Evolutionary conservation across 768 basidiomycete species (phyloP).

Genomic region (Rhodotorula toruloides): DNA sequence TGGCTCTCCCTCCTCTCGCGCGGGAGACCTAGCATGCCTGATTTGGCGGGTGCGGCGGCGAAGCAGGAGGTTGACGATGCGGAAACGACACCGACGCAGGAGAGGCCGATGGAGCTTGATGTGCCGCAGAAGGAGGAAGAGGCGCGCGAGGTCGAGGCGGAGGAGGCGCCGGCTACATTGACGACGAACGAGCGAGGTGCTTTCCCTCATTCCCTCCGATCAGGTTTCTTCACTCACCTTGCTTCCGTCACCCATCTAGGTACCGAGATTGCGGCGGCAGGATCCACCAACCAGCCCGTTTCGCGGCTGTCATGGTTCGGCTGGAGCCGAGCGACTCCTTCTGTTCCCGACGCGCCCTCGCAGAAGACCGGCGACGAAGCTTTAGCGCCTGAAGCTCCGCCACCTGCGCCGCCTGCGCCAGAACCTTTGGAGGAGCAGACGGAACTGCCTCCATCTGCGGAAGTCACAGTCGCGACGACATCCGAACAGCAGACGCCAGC

Average conservation of each 20-base stretch:
- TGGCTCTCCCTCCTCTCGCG: conserved; percentile 11
- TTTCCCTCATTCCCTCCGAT: no score
- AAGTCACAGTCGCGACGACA: no score
- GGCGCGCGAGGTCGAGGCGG: background rate
- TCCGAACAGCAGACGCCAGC: background rate
- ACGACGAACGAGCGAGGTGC: background rate
- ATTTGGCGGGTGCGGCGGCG: background rate
- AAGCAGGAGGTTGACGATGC: background rate
- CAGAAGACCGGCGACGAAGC: background rate
- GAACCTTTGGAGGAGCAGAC: no score
- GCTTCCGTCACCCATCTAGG: background rate
- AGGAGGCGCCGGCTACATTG: background rate
- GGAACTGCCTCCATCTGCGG: no score
- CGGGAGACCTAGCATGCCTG: background rate
- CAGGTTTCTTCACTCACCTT: background rate
- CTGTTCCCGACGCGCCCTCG: no score
- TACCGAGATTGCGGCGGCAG: background rate
- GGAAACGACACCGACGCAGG: background rate
- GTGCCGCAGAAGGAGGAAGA: background rate
- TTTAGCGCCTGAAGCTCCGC: no score
- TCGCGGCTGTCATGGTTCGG: conserved; percentile 28
- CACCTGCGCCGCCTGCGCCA: background rate
- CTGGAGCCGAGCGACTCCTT: conserved; percentile 7
- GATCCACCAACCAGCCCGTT: background rate
- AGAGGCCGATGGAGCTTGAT: background rate